Evolutionary conservation across 768 basidiomycete species (phyloP), one percentile per base, ranked within the genome.

Genomic region (Nidularia pulvinata): DNA sequence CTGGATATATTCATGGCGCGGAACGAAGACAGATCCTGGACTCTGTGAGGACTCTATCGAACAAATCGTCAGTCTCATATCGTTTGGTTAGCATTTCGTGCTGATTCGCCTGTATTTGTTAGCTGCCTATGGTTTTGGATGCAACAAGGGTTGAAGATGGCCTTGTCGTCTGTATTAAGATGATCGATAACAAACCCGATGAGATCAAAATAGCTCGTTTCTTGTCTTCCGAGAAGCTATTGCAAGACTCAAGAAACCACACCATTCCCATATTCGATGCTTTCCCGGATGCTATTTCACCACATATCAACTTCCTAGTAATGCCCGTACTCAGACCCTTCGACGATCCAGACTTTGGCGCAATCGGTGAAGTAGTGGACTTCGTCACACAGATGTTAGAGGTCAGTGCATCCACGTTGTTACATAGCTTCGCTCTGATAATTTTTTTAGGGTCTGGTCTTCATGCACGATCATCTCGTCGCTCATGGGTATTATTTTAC

Each of bases 291-390:
- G 59, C 59, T 5, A 49, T 47, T 13, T 52, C 54, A 0, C 48
- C 52, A 1, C 37, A 64, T 9, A 53, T 58, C 0, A 33, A 35
- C 7, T 62, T 67, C 1, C 47, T 73, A 1, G 62, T 70, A 1
- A 76, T 74, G 69, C 77, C 76, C 0, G 51, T 72, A 1, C 63
- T 78, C 14, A 64, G 71, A 48, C 61, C 61, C 14, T 74, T 70
- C 49, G 65, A 72, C 47, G 67, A 72, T 50, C 70, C 69, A 2
- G 63, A 67, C 25, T 74, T 66, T 46, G 46, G 52, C 7, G 54
- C 58, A 14, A 60, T 63, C 4, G 59, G 56, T 11, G 70, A 70
- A 47, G 64, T 67, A 3, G 60, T 69, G 5, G 68, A 70, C 57
- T 68, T 70, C 47, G 65, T 69, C 9, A 63, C 61, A 5, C 70